Percentiles rank a stretch among this genome's conserved stretches.
Evolutionary conservation across 2,329 filamentous ascomycete genomes (phyloP).

Genomic region (Sclerotinia trifoliorum): DNA sequence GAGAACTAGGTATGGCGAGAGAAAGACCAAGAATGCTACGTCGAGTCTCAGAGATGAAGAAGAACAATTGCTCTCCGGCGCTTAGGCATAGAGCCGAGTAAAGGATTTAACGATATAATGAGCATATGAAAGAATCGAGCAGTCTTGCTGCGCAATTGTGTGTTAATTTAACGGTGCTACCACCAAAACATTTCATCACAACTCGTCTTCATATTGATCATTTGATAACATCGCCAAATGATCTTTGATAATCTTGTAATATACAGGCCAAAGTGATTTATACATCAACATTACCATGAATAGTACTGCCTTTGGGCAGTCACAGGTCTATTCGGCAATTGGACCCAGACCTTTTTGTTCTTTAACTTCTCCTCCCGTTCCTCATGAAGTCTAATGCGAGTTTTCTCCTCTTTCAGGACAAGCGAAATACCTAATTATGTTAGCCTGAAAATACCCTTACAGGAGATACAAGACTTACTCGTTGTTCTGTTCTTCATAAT

Average conservation of each 20-base stretch:
- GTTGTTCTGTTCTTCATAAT: slow-evolving; percentile 70
- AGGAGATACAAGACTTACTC: slow-evolving; percentile 53
- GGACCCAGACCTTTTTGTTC: slow-evolving; percentile 78
- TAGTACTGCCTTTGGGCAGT: slow-evolving; percentile 86
- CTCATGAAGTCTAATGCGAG: slow-evolving; percentile 74
- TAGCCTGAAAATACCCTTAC: slow-evolving; percentile 19
- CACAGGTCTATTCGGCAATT: slow-evolving; percentile 81
- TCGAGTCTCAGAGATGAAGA: slow-evolving; percentile 23
- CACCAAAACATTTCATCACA: neutral
- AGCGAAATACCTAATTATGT: slow-evolving; percentile 64
- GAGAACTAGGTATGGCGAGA: slow-evolving; percentile 18
- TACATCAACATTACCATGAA: slow-evolving; percentile 64
- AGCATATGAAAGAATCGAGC: neutral
- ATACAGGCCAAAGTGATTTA: slow-evolving; percentile 11
- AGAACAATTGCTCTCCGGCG: slow-evolving; percentile 20
- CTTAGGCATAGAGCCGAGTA: neutral
- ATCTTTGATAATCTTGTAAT: slow-evolving; percentile 15
- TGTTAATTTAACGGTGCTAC: neutral
- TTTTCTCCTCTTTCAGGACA: slow-evolving; percentile 90
- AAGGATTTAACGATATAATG: neutral
- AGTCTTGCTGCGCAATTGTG: neutral
- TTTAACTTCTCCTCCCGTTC: slow-evolving; percentile 75
- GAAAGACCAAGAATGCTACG: slow-evolving; percentile 19
- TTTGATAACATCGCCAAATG: neutral
- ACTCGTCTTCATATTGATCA: neutral